phyloP scores from a whole-genome alignment of 1,139 yeast genomes.

The Lodderomyces theae region DNA sequence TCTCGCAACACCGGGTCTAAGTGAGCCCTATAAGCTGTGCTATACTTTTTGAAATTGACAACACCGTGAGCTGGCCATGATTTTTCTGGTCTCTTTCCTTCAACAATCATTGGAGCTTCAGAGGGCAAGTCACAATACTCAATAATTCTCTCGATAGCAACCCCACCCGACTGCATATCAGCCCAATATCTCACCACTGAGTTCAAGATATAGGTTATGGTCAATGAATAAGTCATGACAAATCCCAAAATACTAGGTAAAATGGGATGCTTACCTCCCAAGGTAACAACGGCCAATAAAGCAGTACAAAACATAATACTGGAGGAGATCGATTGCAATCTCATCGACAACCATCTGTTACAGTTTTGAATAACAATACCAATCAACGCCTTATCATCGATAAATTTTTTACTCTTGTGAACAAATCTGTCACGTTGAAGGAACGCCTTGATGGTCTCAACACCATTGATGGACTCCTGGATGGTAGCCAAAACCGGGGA shows the following conservation, averaged over 20 bases:
- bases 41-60: slow-evolving; percentile 27
- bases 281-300: slow-evolving; percentile 22
- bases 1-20: slow-evolving; percentile 32
- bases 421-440: slow-evolving; percentile 52
- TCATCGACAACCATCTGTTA: slow-evolving; percentile 37
- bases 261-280: slow-evolving; percentile 21
- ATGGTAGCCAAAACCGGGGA: slow-evolving; percentile 65
- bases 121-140: slow-evolving; percentile 31
- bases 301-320: slow-evolving; percentile 26
- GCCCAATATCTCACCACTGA: slow-evolving; percentile 31
- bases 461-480: slow-evolving; percentile 60
- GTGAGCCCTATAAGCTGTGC: slow-evolving; percentile 31
- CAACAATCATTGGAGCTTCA: slow-evolving; percentile 27
- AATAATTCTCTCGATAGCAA: slow-evolving; percentile 31
- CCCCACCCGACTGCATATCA: slow-evolving; percentile 30
- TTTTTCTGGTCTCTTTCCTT: slow-evolving; percentile 21
- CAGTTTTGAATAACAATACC: slow-evolving; percentile 28
- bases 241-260: slow-evolving; percentile 33
- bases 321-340: slow-evolving; percentile 31
- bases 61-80: slow-evolving; percentile 31
- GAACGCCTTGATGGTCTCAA: slow-evolving; percentile 59
- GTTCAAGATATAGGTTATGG: slow-evolving; percentile 26
- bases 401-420: slow-evolving; percentile 51
- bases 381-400: slow-evolving; percentile 55
- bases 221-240: slow-evolving; percentile 32